A percentile compares a stretch with the other conserved stretches of the same genome.
Conservation (phyloP, 2,329 filamentous ascomycete species). For the Hypoxylon sp. region DNA sequence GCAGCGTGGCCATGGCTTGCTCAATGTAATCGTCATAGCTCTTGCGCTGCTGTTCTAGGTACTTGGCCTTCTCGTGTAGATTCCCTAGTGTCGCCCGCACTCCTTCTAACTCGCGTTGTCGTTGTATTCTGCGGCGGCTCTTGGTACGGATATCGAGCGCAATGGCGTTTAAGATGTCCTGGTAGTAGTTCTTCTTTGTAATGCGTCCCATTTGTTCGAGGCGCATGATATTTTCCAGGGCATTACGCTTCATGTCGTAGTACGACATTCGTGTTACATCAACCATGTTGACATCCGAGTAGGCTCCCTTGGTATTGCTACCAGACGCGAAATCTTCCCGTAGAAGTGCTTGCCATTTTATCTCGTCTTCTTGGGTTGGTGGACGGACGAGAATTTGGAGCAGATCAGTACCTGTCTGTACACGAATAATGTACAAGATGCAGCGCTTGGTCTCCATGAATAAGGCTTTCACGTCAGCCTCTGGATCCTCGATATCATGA, state of each 20-base stretch:
- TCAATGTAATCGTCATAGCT: slow-evolving; percentile 99
- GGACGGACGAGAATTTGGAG: slow-evolving; percentile 95
- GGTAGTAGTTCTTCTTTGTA: slow-evolving; percentile 91
- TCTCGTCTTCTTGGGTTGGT: slow-evolving; percentile 87
- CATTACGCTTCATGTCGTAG: slow-evolving; percentile 91
- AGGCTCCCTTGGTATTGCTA: slow-evolving; percentile 82
- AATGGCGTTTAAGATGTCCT: slow-evolving; percentile 98
- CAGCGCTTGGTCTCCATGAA: slow-evolving; percentile 99
- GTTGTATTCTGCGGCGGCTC: slow-evolving; percentile 91
- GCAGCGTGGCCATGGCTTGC: slow-evolving; percentile 95
- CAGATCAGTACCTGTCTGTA: slow-evolving; percentile 92
- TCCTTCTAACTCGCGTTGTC: slow-evolving; percentile 90
- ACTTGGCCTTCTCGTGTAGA: slow-evolving; percentile 87
- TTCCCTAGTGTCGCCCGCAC: slow-evolving; percentile 82
- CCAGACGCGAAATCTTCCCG: slow-evolving; percentile 83
- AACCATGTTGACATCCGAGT: slow-evolving; percentile 88
- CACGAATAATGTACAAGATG: slow-evolving; percentile 96
- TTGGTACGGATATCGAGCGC: slow-evolving; percentile 97
- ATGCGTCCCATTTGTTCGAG: slow-evolving; percentile 91
- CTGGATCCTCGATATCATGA: slow-evolving; percentile 91
- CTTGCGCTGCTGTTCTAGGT: slow-evolving; percentile 95
- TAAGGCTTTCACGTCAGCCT: slow-evolving; percentile 89
- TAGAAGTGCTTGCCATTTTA: slow-evolving; percentile 86
- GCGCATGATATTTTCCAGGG: slow-evolving; percentile 92
- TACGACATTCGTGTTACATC: slow-evolving; percentile 94